Evolutionary conservation across 768 basidiomycete genomes (phyloP), one percentile per base, ranked within the genome.

Genomic region (Cystofilobasidium ferigula): DNA sequence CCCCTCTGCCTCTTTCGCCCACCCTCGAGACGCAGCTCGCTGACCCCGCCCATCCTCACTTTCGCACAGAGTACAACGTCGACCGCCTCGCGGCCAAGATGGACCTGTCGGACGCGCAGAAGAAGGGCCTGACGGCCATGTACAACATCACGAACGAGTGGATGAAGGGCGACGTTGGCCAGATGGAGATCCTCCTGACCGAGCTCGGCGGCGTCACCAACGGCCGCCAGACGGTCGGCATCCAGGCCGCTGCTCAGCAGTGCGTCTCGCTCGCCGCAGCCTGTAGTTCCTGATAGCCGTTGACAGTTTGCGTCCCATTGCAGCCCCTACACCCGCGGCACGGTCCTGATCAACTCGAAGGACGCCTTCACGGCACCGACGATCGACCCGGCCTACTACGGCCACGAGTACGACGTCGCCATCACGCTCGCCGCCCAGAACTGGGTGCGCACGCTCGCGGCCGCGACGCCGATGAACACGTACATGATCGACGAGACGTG

Each of bases 181-280:
- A 68, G 47, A 35, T 63, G 32, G 75, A 76, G 59, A 72, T 75
- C 48, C 69, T 76, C 34, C 56, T 76, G 8, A 72, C 71, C 47
- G 71, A 73, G 71, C 70, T 75, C 16, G 75, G 75, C 34, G 57
- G 32, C 26, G 66, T 18, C 64, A 72, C 28, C 76, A 42, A 20
- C 40, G 40, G 40, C 20, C 10, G 10, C 20, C 40, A 42, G 51
- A 74, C 26, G 76, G 62, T 86, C 57, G 78, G 79, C 8, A 78
- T 88, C 61, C 86, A 87, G 72, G 82, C 83, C 10, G 86, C 84
- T 1, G 72, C 85, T 22, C 86, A 86, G 73, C 83, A 83, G 61
- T 62, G 48, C 42, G 60, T 61, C 18, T 9, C 3, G n/a, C 30
- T 16, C 20, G 22, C 14, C 43, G 14, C 1, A 22, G 0, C 0